Base-by-base conservation (phyloP, 129 eudicot species). In the Mikania micrantha region DNA sequence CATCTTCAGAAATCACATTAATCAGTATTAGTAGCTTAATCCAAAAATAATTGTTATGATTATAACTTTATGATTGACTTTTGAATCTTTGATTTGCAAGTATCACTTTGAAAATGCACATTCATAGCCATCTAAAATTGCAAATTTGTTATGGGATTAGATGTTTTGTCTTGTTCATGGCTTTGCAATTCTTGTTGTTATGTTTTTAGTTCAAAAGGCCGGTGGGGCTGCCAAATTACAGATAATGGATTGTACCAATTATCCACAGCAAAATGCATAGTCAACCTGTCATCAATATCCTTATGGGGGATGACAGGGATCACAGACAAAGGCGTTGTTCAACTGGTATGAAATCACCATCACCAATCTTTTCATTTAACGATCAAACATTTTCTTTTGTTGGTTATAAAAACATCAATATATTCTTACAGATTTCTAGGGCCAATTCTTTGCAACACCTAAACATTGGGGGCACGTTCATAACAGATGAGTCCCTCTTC, bases 201-300 rank as follows among this genome's bases (percentile, higher is more conserved):
- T 71, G 47, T 36, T 28, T 81, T 56, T 85, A 94, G 99, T 64
- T 87, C 99, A 73, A 94, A 90, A 79, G 87, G 95, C 80, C 79
- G 97, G 19, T 94, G 99, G 99, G 97, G 97, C 71, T 94, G 99
- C 82, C 97, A 90, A 70, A 90, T 94, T 72, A 86, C 99, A 10
- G 99, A 94, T 74, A 71, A 77, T 15, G 99, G 95, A 47, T 66
- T 94, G 27, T 61, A 77, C 60, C 89, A 85, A 60, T 61, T 94
- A 69, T 94, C 97, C 0, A 42, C 78, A n/a, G 90, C 97, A 28
- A 94, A 86, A 58, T 94, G 99, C 76, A 48, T 89, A 45, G 38
- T 53, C 80, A 87, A 94, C 66, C 81, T 94, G 58, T 79, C 93
- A 31, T 94, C 95, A 0, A 75, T 94, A 65, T 94, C 99, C 58